Evolutionary conservation across 768 basidiomycete species (phyloP).

Genomic region (Phaeotremella fagi): DNA sequence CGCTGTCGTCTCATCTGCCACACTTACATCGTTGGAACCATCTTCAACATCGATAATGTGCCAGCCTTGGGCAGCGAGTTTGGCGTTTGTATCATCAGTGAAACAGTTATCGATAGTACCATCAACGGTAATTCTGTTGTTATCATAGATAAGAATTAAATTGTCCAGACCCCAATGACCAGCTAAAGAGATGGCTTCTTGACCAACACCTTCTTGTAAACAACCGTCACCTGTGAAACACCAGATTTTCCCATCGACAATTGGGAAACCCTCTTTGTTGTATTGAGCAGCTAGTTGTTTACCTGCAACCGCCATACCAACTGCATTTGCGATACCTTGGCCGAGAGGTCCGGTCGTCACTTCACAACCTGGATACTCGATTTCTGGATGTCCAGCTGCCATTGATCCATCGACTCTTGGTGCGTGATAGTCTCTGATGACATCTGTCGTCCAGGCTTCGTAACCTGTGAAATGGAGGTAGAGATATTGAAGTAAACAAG

Average conservation of each 20-base stretch:
- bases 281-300: slow-evolving; percentile 42
- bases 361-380: slow-evolving; percentile 39
- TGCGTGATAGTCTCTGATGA: slow-evolving; percentile 45
- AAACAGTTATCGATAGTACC: slow-evolving; percentile 45
- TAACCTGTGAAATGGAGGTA: slow-evolving; percentile 47
- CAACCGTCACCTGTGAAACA: slow-evolving; percentile 48
- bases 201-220: slow-evolving; percentile 48
- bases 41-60: slow-evolving; percentile 45
- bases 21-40: slow-evolving; percentile 42
- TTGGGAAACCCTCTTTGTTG: slow-evolving; percentile 35
- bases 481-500: slow-evolving; percentile 47
- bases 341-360: slow-evolving; percentile 47
- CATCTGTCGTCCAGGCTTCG: slow-evolving; percentile 45
- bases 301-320: slow-evolving; percentile 43
- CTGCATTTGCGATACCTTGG: slow-evolving; percentile 47
- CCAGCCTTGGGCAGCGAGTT: slow-evolving; percentile 40
- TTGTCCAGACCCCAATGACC: slow-evolving; percentile 46
- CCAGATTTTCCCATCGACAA: slow-evolving; percentile 42
- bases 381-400: slow-evolving; percentile 48
- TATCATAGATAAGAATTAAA: slow-evolving; percentile 47
- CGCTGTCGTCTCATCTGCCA: neutral
- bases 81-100: slow-evolving; percentile 47
- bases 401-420: slow-evolving; percentile 34
- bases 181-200: slow-evolving; percentile 45
- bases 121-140: slow-evolving; percentile 45